Evolutionary conservation across 139 green algal genomes (phyloP), one percentile per base, ranked within the genome.

Genomic region (Spirogloea muscicola): DNA sequence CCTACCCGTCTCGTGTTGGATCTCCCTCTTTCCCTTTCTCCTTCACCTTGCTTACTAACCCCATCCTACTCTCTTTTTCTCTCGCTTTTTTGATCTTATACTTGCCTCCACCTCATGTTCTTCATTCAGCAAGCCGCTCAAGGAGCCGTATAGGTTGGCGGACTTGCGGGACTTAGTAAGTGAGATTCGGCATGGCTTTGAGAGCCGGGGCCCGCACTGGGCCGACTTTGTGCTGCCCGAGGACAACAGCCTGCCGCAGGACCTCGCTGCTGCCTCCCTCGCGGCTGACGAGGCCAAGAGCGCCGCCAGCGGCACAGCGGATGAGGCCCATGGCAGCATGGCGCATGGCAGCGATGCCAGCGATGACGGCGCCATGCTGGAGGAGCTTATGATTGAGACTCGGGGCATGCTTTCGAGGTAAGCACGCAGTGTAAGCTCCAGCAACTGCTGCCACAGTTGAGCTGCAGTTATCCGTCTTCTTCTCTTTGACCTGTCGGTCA

Each of bases 311-410:
- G 49, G n/a, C 48, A 68, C 59, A 10, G 10, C 18, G 41, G 59
- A 68, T 4, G 25, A 58, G 25, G n/a, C n/a, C n/a, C n/a, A n/a
- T n/a, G n/a, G n/a, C n/a, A n/a, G n/a, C n/a, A n/a, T n/a, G n/a
- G n/a, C n/a, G n/a, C n/a, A n/a, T n/a, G n/a, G n/a, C n/a, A n/a
- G n/a, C n/a, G n/a, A n/a, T n/a, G n/a, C n/a, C n/a, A n/a, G n/a
- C n/a, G 25, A 58, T 25, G 64, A 74, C 48, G 64, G 29, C 13
- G 49, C 37, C 49, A 74, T 74, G 64, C 49, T 74, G 9, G 39
- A 74, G 13, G 13, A 74, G 13, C 64, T 74, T 7, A 67, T 74
- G 64, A 68, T 31, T 25, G 64, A 74, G 64, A 74, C 64, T 4
- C 37, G 64, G 25, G 29, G 31, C 10, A 42, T 74, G 4, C 21